Evolutionary conservation across 75 land plant genomes (phyloP), one percentile per base, ranked within the genome.

Genomic region (Cryptomeria japonica): DNA sequence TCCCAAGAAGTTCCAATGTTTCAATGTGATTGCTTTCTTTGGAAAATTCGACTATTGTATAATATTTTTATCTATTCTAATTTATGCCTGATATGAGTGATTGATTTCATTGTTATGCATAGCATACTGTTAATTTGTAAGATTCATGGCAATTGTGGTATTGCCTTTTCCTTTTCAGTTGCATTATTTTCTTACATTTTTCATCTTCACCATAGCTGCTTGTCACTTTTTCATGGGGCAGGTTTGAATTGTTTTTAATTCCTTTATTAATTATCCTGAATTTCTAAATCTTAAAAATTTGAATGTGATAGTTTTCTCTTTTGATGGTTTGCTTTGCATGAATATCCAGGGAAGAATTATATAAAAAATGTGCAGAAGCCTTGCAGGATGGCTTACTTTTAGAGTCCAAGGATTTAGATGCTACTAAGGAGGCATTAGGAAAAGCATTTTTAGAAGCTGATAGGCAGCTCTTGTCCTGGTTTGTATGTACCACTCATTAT

Each of bases 381-480:
- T 89, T 96, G 77, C 90, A 95, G 80, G 95, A 93, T 44, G 99
- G 99, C n/a, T 18, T 86, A 46, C 49, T 98, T 18, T 85, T 96
- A 85, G 92, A 80, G 19, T 88, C 92, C 53, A 90, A 89, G 37
- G 94, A 95, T 80, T 89, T 92, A 32, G 83, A 58, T 13, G 90
- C 88, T n/a, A 88, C 93, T 68, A 91, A 64, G 37, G 87, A 86
- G 34, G 95, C 96, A 39, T 86, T 98, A 42, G 53, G 87, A 73
- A 87, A 89, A 58, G 97, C 99, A 37, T 98, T 98, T 87, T 64
- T 88, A 85, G 89, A 90, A 86, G 93, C 91, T 89, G 99, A 98
- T 89, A 83, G 87, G 39, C 93, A 89, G 86, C 91, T 98, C 51
- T 37, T 90, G 37, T 86, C 88, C 31, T 89, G 94, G 94, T 92